A percentile compares a stretch with the other conserved stretches of the same genome.
These are phyloP conservation scores for Sarocladiaceae sp. DNA, from an alignment of 2,329 filamentous ascomycete genomes.

Conservation along the genomic window DNA sequence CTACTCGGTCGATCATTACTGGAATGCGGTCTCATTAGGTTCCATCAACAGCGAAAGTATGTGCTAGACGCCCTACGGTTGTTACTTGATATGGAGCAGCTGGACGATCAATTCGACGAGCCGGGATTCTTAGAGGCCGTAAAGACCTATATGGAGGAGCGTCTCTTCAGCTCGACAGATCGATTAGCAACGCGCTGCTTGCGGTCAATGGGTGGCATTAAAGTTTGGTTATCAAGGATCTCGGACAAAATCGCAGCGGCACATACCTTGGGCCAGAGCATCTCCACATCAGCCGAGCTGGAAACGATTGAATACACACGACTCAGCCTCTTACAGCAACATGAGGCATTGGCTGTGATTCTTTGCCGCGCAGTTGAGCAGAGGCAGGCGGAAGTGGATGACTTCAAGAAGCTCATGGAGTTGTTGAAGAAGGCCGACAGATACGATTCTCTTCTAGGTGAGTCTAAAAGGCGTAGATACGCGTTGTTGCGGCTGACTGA, in stretches of 20 bases:
- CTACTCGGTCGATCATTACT: conserved; percentile 66
- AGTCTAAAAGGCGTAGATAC: conserved; percentile 13
- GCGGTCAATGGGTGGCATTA: conserved; percentile 71
- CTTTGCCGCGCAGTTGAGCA: conserved; percentile 72
- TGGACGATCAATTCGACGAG: conserved; percentile 48
- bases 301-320: conserved; percentile 78
- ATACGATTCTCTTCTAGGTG: conserved; percentile 61
- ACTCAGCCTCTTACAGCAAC: conserved; percentile 76
- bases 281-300: conserved; percentile 51
- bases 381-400: conserved; percentile 60
- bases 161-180: conserved; percentile 37
- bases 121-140: conserved; percentile 31
- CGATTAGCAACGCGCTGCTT: conserved; percentile 53
- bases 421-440: conserved; percentile 64
- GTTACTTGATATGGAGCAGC: conserved; percentile 59
- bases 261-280: conserved; percentile 63
- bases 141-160: conserved; percentile 48
- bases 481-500: conserved; percentile 10
- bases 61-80: conserved; percentile 79
- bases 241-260: conserved; percentile 70
- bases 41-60: conserved; percentile 79
- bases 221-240: conserved; percentile 68
- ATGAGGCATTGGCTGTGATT: conserved; percentile 81
- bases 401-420: conserved; percentile 67
- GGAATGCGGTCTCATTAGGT: conserved; percentile 76